A percentile compares a stretch with the other conserved stretches of the same genome.
Evolutionary conservation across 345 rosid species (phyloP).

Genomic region (Linum trigynum): DNA sequence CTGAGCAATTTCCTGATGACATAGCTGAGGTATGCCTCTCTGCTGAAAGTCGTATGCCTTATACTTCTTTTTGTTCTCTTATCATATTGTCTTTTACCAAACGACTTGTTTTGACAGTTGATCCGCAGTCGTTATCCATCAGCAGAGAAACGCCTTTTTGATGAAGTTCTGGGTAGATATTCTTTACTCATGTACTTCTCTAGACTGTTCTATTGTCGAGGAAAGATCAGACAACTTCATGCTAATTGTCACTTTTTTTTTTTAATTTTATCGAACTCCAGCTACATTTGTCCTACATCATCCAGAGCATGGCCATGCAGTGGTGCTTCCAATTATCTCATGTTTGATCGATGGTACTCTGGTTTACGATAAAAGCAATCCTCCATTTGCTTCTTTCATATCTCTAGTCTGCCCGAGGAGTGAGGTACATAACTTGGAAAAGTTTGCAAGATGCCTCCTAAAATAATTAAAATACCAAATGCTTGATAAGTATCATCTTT

Average conservation of each 20-base stretch:
- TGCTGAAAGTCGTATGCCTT: neutral
- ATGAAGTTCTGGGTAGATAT: constrained; percentile 77
- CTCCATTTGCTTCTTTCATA: constrained; percentile 92
- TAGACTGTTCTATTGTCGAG: neutral
- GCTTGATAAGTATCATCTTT: no score
- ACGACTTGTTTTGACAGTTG: constrained; percentile 40
- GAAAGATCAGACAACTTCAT: neutral
- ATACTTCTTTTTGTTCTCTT: neutral
- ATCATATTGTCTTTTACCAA: constrained; percentile 14
- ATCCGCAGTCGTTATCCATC: constrained; percentile 81
- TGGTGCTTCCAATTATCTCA: constrained; percentile 89
- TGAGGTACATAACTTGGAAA: constrained; percentile 42
- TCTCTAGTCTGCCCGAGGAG: constrained; percentile 71
- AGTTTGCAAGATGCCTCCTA: neutral
- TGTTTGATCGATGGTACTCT: constrained; percentile 77
- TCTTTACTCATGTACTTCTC: constrained; percentile 12
- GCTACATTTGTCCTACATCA: constrained; percentile 97
- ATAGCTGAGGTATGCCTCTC: constrained; percentile 67
- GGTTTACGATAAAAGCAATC: constrained; percentile 60
- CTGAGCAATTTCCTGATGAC: constrained; percentile 86
- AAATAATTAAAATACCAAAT: neutral
- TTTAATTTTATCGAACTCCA: constrained; percentile 26
- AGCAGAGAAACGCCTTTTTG: constrained; percentile 65
- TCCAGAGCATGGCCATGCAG: constrained; percentile 97
- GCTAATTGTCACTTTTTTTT: constrained; percentile 6